A percentile compares a stretch with the other conserved stretches of the same genome.
phyloP scores from a whole-genome alignment of 257 asterid species.

The Voacanga thouarsii region DNA sequence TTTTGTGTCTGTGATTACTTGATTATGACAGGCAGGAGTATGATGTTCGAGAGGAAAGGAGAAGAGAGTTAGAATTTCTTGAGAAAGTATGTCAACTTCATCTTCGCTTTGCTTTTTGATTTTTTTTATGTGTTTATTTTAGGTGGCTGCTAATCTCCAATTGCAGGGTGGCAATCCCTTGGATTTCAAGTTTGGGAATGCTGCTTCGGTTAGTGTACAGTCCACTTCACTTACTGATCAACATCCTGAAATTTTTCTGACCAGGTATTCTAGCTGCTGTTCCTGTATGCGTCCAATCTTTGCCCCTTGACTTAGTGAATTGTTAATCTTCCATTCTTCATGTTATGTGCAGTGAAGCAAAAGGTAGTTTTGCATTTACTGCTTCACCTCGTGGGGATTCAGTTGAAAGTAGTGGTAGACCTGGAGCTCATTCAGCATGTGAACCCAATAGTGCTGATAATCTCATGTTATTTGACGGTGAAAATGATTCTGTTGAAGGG shows the following conservation, averaged over 20 bases:
- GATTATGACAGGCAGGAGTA: conserved; percentile 68
- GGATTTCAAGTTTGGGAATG: conserved; percentile 59
- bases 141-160: conserved; percentile 21
- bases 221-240: conserved; percentile 73
- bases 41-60: conserved; percentile 68
- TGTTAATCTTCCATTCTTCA: conserved; percentile 11
- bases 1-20: conserved; percentile 16
- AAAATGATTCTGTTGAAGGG: conserved; percentile 57
- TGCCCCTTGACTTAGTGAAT: not conserved
- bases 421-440: conserved; percentile 50
- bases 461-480: conserved; percentile 76
- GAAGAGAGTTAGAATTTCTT: conserved; percentile 80
- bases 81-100: conserved; percentile 57
- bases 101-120: conserved; percentile 19
- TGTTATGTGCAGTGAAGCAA: conserved; percentile 58
- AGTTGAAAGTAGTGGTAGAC: conserved; percentile 86
- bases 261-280: conserved; percentile 46
- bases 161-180: conserved; percentile 87
- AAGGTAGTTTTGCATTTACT: conserved; percentile 75
- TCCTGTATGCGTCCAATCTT: not conserved
- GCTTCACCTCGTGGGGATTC: conserved; percentile 90
- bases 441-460: conserved; percentile 90
- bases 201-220: conserved; percentile 64
- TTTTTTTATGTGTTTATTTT: conserved; percentile 20
- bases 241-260: conserved; percentile 57